Conservation (phyloP, 345 rosid species). For the Angophora floribunda region DNA sequence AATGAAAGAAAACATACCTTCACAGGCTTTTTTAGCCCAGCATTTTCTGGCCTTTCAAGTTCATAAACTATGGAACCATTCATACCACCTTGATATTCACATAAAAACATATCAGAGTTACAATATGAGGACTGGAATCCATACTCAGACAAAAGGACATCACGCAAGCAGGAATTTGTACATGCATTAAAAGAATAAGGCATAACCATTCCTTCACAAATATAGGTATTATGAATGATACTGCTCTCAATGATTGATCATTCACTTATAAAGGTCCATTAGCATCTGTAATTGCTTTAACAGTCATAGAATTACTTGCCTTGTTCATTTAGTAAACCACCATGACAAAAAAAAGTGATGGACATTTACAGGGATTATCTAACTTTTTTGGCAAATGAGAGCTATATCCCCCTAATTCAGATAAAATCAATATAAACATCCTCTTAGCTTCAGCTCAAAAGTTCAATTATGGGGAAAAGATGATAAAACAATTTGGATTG, state of each 20-base stretch:
- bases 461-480: background rate
- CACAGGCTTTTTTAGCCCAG: slow-evolving; percentile 70
- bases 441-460: background rate
- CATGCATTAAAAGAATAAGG: background rate
- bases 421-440: background rate
- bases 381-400: background rate
- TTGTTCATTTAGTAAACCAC: background rate
- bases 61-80: slow-evolving; percentile 85
- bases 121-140: background rate
- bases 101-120: background rate
- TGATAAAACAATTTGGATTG: background rate
- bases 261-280: background rate
- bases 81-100: slow-evolving; percentile 62
- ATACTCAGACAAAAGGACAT: background rate
- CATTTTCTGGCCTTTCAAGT: slow-evolving; percentile 88
- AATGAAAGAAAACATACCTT: slow-evolving; percentile 31
- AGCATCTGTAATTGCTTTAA: background rate
- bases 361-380: background rate
- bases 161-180: background rate
- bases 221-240: background rate
- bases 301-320: background rate
- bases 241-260: background rate
- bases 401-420: background rate
- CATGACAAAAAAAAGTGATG: background rate
- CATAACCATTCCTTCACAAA: background rate